Evolutionary conservation across 208 protist species (phyloP).

Genomic region (Borovskyia barvae): DNA sequence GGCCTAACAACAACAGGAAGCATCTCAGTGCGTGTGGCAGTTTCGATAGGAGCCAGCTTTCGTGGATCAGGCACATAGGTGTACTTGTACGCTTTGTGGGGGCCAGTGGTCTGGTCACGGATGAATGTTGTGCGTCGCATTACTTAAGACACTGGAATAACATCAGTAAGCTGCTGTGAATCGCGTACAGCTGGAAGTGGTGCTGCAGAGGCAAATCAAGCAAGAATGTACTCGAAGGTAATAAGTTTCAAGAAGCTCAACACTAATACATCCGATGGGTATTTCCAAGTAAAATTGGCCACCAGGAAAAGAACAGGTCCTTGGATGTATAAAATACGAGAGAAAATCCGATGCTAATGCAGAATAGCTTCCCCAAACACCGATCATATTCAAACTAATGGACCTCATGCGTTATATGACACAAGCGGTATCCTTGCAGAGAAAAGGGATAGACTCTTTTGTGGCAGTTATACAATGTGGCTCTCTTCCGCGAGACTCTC

Average conservation of each 20-base stretch:
- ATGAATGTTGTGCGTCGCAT: slow-evolving; percentile 23
- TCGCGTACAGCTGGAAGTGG: not conserved
- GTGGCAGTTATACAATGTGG: no score
- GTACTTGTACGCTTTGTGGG: slow-evolving; percentile 92
- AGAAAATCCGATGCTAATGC: no score
- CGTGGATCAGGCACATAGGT: slow-evolving; percentile 90
- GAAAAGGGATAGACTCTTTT: no score
- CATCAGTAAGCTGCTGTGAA: not conserved
- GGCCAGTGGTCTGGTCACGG: slow-evolving; percentile 79
- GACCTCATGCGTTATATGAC: no score
- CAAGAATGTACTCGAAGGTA: not conserved
- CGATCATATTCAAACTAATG: no score
- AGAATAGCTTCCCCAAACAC: no score
- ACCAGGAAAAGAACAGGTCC: no score
- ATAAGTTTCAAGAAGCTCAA: not conserved
- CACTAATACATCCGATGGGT: not conserved
- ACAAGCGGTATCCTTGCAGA: no score
- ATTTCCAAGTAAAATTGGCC: no score
- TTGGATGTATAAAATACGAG: no score
- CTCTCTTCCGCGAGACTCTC: no score
- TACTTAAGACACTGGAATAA: no score
- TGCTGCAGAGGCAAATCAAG: slow-evolving; percentile 2
- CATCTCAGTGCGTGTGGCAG: slow-evolving; percentile 70
- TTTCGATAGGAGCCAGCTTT: slow-evolving; percentile 90
- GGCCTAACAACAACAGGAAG: slow-evolving; percentile 82